Evolutionary conservation across 2,329 filamentous ascomycete genomes (phyloP).

Genomic region (Colletotrichum simmondsii): DNA sequence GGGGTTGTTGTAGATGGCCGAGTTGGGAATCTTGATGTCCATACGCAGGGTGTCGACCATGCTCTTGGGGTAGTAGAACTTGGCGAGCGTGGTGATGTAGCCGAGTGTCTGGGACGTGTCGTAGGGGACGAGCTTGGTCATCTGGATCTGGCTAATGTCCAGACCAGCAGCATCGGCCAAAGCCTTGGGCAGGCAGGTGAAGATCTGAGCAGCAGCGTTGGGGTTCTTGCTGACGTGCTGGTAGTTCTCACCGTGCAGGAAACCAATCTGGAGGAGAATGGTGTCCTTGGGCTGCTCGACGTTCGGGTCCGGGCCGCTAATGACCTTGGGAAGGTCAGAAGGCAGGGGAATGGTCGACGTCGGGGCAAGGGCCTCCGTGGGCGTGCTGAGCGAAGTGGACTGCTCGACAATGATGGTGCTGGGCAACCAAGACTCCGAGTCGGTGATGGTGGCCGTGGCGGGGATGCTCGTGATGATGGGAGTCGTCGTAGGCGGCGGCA

Average conservation of each 20-base stretch:
- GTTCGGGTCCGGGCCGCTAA: constrained; percentile 74
- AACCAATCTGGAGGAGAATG: constrained; percentile 84
- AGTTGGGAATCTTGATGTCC: constrained; percentile 77
- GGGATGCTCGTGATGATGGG: constrained; percentile 50
- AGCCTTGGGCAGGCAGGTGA: constrained; percentile 79
- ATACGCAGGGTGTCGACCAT: constrained; percentile 75
- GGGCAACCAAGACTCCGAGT: constrained; percentile 62
- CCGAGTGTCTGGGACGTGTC: constrained; percentile 76
- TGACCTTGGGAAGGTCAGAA: constrained; percentile 76
- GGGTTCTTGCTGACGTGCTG: constrained; percentile 79
- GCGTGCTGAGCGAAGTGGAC: constrained; percentile 53
- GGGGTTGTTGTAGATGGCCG: constrained; percentile 79
- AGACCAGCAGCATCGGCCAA: constrained; percentile 74
- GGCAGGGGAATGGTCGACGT: constrained; percentile 67
- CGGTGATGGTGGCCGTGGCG: constrained; percentile 54
- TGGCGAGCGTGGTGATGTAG: constrained; percentile 82
- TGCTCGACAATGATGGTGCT: constrained; percentile 70
- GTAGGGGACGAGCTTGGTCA: constrained; percentile 80
- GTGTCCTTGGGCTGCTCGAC: constrained; percentile 68
- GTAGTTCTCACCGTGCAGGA: constrained; percentile 85
- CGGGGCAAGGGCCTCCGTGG: constrained; percentile 50
- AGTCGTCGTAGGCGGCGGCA: constrained; percentile 20
- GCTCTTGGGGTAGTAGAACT: constrained; percentile 76
- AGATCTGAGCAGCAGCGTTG: constrained; percentile 85
- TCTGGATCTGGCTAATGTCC: constrained; percentile 63